A percentile compares a stretch with the other conserved stretches of the same genome.
phyloP scores from a whole-genome alignment of 1,284 basidiomycete genomes.

The Pascua guehoae region DNA sequence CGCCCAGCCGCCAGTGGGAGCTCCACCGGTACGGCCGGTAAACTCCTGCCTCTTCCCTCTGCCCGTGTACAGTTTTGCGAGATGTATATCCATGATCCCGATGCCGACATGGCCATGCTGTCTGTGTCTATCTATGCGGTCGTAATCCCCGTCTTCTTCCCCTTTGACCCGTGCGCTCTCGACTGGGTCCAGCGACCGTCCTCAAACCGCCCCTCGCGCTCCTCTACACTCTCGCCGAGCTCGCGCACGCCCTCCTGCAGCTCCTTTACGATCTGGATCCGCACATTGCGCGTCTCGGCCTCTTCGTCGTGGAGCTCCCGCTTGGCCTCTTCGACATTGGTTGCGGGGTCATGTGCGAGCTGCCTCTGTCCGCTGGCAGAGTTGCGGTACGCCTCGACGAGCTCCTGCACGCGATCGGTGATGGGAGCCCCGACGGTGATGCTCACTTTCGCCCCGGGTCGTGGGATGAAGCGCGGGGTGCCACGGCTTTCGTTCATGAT shows the following conservation, averaged over 20 bases:
- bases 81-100: conserved; percentile 2
- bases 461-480: conserved; percentile 38
- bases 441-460: conserved; percentile 38
- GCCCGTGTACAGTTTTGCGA: conserved; percentile 1
- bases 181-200: conserved; percentile 40
- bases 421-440: conserved; percentile 45
- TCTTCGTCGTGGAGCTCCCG: conserved; percentile 69
- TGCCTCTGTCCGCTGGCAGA: too few species aligned
- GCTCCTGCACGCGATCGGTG: conserved; percentile 35
- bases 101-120: too few species aligned
- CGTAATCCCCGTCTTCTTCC: conserved; percentile 1
- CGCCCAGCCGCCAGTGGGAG: conserved; percentile 48
- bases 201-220: conserved; percentile 43
- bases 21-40: conserved; percentile 51
- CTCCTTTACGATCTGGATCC: conserved; percentile 97
- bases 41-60: background rate
- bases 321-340: too few species aligned
- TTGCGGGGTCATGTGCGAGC: too few species aligned
- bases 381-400: conserved; percentile 36
- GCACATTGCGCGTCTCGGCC: conserved; percentile 95
- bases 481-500: conserved; percentile 80
- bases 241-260: conserved; percentile 52
- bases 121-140: too few species aligned
- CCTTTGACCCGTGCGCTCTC: conserved; percentile 2
- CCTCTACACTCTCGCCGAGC: conserved; percentile 42